Conservation (phyloP, 345 rosid species). For the Boechera divaricarpa region DNA sequence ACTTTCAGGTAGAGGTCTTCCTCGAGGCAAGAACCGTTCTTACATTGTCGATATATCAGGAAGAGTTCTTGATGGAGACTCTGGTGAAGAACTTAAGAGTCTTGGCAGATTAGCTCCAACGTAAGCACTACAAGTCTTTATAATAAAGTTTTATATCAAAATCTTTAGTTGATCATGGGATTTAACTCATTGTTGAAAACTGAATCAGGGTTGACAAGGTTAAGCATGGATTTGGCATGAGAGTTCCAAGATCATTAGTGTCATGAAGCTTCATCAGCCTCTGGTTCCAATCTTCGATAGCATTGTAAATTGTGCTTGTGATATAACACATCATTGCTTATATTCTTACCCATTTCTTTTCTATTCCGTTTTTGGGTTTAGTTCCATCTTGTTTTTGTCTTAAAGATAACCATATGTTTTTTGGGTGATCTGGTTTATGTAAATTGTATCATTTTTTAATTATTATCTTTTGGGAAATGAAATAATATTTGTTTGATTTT, state of each 20-base stretch:
- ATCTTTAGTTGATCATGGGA: background rate
- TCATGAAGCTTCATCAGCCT: constrained; percentile 23
- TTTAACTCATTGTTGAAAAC: constrained; percentile 5
- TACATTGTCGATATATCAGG: constrained; percentile 70
- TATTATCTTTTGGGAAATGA: constrained; percentile 9
- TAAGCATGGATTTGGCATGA: constrained; percentile 83
- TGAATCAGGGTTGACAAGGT: constrained; percentile 64
- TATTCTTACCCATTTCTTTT: constrained; percentile 9
- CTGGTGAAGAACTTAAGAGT: constrained; percentile 63
- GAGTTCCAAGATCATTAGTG: constrained; percentile 53
- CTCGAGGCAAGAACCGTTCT: constrained; percentile 53
- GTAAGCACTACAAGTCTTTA: constrained; percentile 48
- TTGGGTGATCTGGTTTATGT: constrained; percentile 22
- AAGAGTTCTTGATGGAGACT: constrained; percentile 72
- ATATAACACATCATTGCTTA: constrained; percentile 11
- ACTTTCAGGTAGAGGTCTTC: constrained; percentile 72
- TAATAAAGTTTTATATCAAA: background rate
- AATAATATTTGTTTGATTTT: constrained; percentile 8
- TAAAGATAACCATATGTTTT: constrained; percentile 8
- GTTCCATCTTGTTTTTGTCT: background rate
- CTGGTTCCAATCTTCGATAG: constrained; percentile 1
- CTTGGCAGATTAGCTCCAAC: constrained; percentile 90
- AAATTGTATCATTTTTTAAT: background rate
- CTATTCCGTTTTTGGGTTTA: background rate
- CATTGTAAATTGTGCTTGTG: constrained; percentile 24